Conservation (phyloP, 495 filamentous ascomycete genomes). For the Xylaria intraflava region DNA sequence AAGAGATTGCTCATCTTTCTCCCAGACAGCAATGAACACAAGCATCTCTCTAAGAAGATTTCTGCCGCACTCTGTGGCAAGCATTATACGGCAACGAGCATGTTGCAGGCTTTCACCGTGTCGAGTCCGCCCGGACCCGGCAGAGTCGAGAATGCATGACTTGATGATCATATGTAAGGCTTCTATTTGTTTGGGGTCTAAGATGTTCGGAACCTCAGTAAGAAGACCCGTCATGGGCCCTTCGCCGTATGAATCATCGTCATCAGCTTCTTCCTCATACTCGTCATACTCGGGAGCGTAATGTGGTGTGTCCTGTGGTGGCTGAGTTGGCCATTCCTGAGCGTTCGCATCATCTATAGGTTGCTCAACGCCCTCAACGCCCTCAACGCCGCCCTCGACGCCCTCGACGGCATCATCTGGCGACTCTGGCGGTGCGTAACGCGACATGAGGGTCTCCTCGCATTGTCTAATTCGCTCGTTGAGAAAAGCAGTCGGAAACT, state of each 20-base stretch:
- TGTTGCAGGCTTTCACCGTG: slow-evolving; percentile 71
- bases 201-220: slow-evolving; percentile 88
- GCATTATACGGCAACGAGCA: slow-evolving; percentile 76
- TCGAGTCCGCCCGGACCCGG: slow-evolving; percentile 45
- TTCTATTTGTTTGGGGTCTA: slow-evolving; percentile 89
- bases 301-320: slow-evolving; percentile 30
- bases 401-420: slow-evolving; percentile 28
- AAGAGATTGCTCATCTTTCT: slow-evolving; percentile 79
- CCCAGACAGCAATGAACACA: slow-evolving; percentile 95
- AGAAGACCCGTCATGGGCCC: slow-evolving; percentile 79
- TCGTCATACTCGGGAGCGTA: slow-evolving; percentile 42
- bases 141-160: slow-evolving; percentile 72
- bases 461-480: slow-evolving; percentile 43
- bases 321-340: slow-evolving; percentile 45
- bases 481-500: slow-evolving; percentile 46
- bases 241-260: slow-evolving; percentile 74
- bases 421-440: slow-evolving; percentile 40
- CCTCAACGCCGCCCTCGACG: slow-evolving; percentile 27
- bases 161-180: slow-evolving; percentile 92
- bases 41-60: slow-evolving; percentile 84
- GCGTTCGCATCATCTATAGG: slow-evolving; percentile 45
- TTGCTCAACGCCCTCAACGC: slow-evolving; percentile 25
- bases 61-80: slow-evolving; percentile 78
- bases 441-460: slow-evolving; percentile 41
- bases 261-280: slow-evolving; percentile 70